Evolutionary conservation across 257 asterid genomes (phyloP).

Genomic region (Cynanchum wilfordii): DNA sequence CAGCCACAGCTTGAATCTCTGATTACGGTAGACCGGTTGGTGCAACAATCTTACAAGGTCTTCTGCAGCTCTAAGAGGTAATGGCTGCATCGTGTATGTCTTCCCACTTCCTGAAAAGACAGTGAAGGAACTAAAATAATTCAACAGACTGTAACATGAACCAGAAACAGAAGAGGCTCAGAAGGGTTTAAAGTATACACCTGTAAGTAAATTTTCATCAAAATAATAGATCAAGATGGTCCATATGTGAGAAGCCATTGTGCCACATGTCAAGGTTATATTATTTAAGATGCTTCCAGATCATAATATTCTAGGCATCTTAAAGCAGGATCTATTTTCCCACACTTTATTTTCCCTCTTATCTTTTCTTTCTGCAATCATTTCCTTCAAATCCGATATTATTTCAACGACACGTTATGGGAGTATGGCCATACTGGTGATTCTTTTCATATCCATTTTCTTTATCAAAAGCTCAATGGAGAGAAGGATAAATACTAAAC

Average conservation of each 20-base stretch:
- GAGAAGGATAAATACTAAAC: background rate
- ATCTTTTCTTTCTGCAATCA: background rate
- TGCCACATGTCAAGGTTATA: background rate
- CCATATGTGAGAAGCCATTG: background rate
- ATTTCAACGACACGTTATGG: background rate
- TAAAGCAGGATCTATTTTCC: background rate
- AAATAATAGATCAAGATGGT: background rate
- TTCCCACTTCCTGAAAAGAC: constrained; percentile 81
- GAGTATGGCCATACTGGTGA: background rate
- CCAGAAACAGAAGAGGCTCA: background rate
- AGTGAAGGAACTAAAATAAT: constrained; percentile 8
- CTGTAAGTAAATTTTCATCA: background rate
- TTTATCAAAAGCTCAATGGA: background rate
- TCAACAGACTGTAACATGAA: background rate
- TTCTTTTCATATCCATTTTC: background rate
- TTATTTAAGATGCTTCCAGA: background rate
- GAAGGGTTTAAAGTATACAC: background rate
- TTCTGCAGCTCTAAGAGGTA: constrained; percentile 93
- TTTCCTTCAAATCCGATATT: background rate
- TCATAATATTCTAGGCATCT: too few relatives aligned
- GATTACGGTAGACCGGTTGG: constrained; percentile 90
- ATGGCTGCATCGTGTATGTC: constrained; percentile 96
- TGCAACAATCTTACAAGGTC: constrained; percentile 82
- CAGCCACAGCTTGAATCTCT: constrained; percentile 97
- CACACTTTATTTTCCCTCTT: background rate